Evolutionary conservation across 345 rosid genomes (phyloP).

Genomic region (Populus alba): DNA sequence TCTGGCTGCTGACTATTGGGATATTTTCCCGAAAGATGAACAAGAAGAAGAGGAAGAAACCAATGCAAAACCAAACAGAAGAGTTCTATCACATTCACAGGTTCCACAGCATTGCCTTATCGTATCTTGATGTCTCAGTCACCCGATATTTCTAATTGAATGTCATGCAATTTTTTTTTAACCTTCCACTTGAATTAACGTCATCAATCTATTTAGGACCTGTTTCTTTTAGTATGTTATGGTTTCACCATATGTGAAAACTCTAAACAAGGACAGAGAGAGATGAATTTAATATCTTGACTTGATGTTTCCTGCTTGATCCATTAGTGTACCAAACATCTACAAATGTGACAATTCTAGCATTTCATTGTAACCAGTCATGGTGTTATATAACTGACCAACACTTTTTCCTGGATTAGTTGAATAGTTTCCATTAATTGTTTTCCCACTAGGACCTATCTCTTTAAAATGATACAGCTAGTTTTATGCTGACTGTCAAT

Average conservation of each 20-base stretch:
- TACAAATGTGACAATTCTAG: not conserved
- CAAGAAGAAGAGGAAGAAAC: slow-evolving; percentile 51
- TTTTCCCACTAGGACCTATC: too few species aligned
- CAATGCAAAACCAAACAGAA: slow-evolving; percentile 39
- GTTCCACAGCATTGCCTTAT: slow-evolving; percentile 27
- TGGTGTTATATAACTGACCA: not conserved
- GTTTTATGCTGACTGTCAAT: too few species aligned
- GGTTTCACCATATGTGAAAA: too few species aligned
- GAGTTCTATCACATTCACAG: slow-evolving; percentile 76
- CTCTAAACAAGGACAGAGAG: not conserved
- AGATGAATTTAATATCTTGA: not conserved
- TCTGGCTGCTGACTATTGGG: slow-evolving; percentile 80
- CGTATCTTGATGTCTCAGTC: not conserved
- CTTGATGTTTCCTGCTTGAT: not conserved
- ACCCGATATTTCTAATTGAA: not conserved
- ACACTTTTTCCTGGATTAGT: too few species aligned
- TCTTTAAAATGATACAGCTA: too few species aligned
- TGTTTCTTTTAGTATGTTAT: not conserved
- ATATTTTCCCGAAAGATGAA: slow-evolving; percentile 53
- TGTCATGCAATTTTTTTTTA: not conserved
- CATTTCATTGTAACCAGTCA: not conserved
- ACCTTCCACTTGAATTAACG: not conserved
- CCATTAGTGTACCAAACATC: not conserved
- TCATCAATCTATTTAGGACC: not conserved
- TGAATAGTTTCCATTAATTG: too few species aligned